phyloP scores from a whole-genome alignment of 768 basidiomycete species.

The Podaxis sp. region DNA sequence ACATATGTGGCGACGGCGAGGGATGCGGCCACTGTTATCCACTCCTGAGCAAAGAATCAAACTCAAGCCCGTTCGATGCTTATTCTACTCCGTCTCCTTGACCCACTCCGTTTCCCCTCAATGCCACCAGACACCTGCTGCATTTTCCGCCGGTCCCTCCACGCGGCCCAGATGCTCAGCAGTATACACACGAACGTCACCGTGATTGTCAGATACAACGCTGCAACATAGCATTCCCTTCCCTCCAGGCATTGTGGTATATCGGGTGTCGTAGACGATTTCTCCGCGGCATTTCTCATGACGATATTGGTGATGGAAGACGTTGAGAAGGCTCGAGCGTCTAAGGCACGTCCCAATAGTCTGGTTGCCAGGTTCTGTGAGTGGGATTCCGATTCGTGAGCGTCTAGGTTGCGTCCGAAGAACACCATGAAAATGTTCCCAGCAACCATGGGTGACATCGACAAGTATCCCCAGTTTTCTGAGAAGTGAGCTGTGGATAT shows the following conservation, averaged over 20 bases:
- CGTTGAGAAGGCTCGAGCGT: not conserved
- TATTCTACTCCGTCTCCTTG: not conserved
- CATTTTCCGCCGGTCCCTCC: conserved; percentile 39
- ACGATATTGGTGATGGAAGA: not conserved
- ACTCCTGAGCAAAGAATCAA: not conserved
- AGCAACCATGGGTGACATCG: conserved; percentile 69
- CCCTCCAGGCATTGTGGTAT: conserved; percentile 51
- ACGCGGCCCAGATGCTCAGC: conserved; percentile 48
- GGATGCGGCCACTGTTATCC: not conserved
- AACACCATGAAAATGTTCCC: conserved; percentile 82
- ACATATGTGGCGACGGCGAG: not conserved
- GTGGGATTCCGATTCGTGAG: conserved; percentile 39
- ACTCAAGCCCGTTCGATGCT: not conserved
- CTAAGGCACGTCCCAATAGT: not conserved
- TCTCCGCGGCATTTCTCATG: conserved; percentile 3
- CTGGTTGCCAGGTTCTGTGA: not conserved
- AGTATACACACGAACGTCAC: conserved; percentile 42
- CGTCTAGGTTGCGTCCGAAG: conserved; percentile 79
- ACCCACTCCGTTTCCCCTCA: not conserved
- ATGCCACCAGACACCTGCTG: not conserved
- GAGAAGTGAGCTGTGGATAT: conserved; percentile 42
- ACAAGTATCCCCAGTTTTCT: conserved; percentile 83
- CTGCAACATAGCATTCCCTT: conserved; percentile 53
- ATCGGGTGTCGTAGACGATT: conserved; percentile 6
- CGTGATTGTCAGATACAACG: conserved; percentile 46